Evolutionary conservation across 352 stramenopile species (phyloP).

Genomic region (Globisporangium canariense): DNA sequence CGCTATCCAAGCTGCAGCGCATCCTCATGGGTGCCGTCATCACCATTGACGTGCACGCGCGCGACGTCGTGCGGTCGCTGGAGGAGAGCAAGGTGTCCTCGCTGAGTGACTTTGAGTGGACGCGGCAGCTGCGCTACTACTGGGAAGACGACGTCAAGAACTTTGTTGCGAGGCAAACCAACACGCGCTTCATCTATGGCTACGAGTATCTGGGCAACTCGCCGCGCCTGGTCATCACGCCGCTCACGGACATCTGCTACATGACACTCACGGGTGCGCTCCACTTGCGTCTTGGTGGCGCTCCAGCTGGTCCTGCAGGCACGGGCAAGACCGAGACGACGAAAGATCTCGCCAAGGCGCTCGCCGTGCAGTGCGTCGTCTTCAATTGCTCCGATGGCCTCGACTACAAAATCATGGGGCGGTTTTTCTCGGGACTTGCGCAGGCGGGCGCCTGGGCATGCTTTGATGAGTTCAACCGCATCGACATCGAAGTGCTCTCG

Average conservation of each 20-base stretch:
- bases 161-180: constrained; percentile 79
- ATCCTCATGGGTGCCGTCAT: constrained; percentile 90
- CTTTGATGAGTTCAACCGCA: constrained; percentile 97
- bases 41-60: constrained; percentile 91
- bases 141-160: constrained; percentile 87
- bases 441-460: constrained; percentile 93
- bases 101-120: constrained; percentile 91
- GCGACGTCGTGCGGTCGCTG: constrained; percentile 85
- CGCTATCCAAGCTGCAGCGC: constrained; percentile 83
- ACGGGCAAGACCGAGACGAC: constrained; percentile 95
- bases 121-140: constrained; percentile 86
- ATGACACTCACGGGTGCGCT: constrained; percentile 95
- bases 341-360: constrained; percentile 92
- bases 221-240: constrained; percentile 78
- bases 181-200: constrained; percentile 81
- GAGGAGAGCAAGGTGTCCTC: constrained; percentile 75
- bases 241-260: constrained; percentile 86
- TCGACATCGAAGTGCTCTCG: constrained; percentile 94
- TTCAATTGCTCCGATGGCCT: constrained; percentile 96
- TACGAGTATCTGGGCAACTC: constrained; percentile 88
- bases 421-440: constrained; percentile 93
- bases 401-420: constrained; percentile 96
- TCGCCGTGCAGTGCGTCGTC: constrained; percentile 93
- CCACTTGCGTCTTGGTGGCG: constrained; percentile 89
- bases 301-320: constrained; percentile 90